These are phyloP conservation scores for Spathaspora sp. DNA, from an alignment of 805 yeast genomes.

Conservation along the genomic window DNA sequence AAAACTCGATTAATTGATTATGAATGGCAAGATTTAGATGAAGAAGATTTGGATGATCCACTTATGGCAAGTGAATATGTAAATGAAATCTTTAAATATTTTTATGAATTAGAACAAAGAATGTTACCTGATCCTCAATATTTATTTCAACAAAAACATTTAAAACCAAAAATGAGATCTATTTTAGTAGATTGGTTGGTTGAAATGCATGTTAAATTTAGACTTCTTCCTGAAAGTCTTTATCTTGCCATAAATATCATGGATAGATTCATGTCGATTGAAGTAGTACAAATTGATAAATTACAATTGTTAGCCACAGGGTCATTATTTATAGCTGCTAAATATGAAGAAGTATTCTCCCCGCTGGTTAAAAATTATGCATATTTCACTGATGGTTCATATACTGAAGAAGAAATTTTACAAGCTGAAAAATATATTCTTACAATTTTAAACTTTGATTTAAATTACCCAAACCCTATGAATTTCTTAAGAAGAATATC, in stretches of 20 bases:
- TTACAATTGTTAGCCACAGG: conserved; percentile 85
- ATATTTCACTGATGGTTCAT: conserved; percentile 83
- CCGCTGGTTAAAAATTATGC: conserved; percentile 86
- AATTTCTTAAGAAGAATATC: conserved; percentile 85
- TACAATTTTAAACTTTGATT: conserved; percentile 66
- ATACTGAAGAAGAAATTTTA: conserved; percentile 73
- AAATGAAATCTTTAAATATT: conserved; percentile 76
- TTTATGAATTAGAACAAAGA: conserved; percentile 66
- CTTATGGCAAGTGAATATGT: conserved; percentile 93
- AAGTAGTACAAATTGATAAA: conserved; percentile 71
- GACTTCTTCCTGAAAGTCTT: conserved; percentile 81
- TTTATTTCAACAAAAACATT: conserved; percentile 56
- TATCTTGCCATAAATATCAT: conserved; percentile 78
- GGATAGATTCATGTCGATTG: conserved; percentile 81
- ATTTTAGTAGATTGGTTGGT: conserved; percentile 92
- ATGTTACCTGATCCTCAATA: conserved; percentile 75
- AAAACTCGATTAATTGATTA: conserved; percentile 40
- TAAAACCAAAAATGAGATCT: conserved; percentile 80
- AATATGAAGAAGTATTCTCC: conserved; percentile 86
- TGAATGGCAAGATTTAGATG: conserved; percentile 72
- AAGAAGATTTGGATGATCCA: conserved; percentile 65
- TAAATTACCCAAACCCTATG: conserved; percentile 86
- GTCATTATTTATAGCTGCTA: conserved; percentile 83
- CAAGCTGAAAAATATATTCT: conserved; percentile 80
- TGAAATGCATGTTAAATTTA: conserved; percentile 80